Evolutionary conservation across 257 asterid genomes (phyloP), one percentile per base, ranked within the genome.

Genomic region (Lycium barbarum): DNA sequence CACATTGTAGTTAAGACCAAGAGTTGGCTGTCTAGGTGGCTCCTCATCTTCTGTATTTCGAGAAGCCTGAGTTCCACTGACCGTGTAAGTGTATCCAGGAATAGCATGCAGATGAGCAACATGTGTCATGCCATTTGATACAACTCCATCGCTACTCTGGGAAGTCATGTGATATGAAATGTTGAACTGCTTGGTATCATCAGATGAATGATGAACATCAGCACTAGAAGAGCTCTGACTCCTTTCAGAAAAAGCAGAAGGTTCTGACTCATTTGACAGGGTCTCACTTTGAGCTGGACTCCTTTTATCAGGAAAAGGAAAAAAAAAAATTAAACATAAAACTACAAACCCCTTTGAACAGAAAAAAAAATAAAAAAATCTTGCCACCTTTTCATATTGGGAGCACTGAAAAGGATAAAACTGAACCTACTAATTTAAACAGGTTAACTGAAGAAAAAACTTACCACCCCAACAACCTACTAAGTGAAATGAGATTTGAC

Each of bases 241-340:
- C 89, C 85, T 87, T 62, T 88, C 96, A 38, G 94, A 91, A 87
- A 89, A 91, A 86, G 88, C 93, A 40, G 94, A 84, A 70, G 97
- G 98, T 86, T 95, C 94, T 58, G 94, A 84, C 87, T 93, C 97
- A 86, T 89, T 92, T 6, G 95, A 93, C 71, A 91, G 57, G 78
- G 93, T 87, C 40, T 89, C 95, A 67, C 97, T 93, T 59, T 90
- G 96, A 38, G 88, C 91, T 83, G 95, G 95, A 90, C 94, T 94
- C 98, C 98, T 94, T 79, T 26, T 33, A 59, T 68, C 78, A 83
- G 9, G 43, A 83, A 43, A 68, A 33, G 79, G 43, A n/a, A 73
- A 55, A 70, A 70, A 15, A 84, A 82, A 59, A 80, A 35, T 36
- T 43, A 78, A 53, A 78, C 15, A 22, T 49, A 33, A 53, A 53